Percentiles rank a stretch among this genome's conserved stretches.
phyloP scores from a whole-genome alignment of 106 monocot genomes.

The Xerophyta viscosa region DNA sequence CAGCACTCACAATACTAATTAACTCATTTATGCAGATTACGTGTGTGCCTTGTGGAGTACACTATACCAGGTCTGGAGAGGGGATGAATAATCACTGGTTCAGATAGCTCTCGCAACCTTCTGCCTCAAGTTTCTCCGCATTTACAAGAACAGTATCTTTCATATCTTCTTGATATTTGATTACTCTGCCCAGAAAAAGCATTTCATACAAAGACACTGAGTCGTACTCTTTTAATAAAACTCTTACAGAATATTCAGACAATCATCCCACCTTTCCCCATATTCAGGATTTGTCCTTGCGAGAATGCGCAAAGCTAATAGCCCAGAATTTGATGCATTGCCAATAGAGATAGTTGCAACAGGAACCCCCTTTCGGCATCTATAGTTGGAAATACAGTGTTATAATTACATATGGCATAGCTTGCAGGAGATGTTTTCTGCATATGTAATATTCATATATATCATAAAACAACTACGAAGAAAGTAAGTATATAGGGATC shows the following conservation, averaged over 20 bases:
- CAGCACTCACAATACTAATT: no score
- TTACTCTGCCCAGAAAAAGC: conserved; percentile 25
- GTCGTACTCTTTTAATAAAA: neutral
- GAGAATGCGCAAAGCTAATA: conserved; percentile 64
- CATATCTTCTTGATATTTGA: conserved; percentile 69
- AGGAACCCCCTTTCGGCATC: conserved; percentile 97
- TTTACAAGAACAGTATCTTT: conserved; percentile 53
- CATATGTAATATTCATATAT: no score
- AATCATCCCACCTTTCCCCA: conserved; percentile 43
- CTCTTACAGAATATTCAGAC: neutral
- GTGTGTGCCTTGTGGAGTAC: no score
- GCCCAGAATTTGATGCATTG: conserved; percentile 82
- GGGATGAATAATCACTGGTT: conserved; percentile 21
- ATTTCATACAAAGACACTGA: neutral
- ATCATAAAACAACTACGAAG: no score
- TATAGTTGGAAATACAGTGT: no score
- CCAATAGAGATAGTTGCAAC: conserved; percentile 94
- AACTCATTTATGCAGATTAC: no score
- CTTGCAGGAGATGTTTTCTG: no score
- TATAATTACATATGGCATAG: no score
- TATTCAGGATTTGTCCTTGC: conserved; percentile 49
- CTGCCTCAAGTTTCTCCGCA: conserved; percentile 69
- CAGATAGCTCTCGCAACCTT: conserved; percentile 70
- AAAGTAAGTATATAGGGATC: no score
- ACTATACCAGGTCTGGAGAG: no score